Evolutionary conservation across 805 yeast genomes (phyloP), one percentile per base, ranked within the genome.

Genomic region (Nakazawaea ambrosiae): DNA sequence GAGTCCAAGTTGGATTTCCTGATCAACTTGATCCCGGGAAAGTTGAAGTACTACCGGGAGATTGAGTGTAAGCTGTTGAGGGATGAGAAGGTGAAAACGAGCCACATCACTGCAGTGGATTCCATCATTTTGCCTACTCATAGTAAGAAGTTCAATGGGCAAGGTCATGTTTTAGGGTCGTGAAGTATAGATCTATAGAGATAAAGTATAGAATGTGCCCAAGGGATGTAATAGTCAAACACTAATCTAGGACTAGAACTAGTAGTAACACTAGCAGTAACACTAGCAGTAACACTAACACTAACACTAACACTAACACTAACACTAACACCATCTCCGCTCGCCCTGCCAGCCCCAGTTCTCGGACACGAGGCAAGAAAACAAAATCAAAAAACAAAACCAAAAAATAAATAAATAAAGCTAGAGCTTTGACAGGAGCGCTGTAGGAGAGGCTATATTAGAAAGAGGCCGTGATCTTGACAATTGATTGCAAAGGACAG

Each of bases 41-140:
- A 70, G 23, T 73, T 82, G 37, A 60, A 59, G 30, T 85, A 72
- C 54, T 67, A 76, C 43, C 68, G 62, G 41, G 95, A 85, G 58
- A 68, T 62, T 30, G 81, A 75, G 34, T 79, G 79, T 3, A 63
- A 65, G 37, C 68, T 63, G 30, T 48, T 61, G 34, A 65, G 80
- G 45, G 48, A 49, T 12, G 49, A 48, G 18, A 39, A 34, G 31
- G 27, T 39, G 49, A 42, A 24, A 26, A 37, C 29, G 41, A 37
- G 33, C 18, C 56, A 44, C 49, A 52, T 43, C 25, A 44, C 43
- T 4, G 24, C 37, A 2, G 43, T 41, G 14, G 45, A 41, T 16
- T 22, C 35, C 16, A 33, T 28, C 9, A 30, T 41, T 10, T 39
- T 54, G 25, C 60, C 57, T 15, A 37, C 50, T 20, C 49, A 44